Evolutionary conservation across 768 basidiomycete genomes (phyloP), one percentile per base, ranked within the genome.

Genomic region (Lentinula raphanica): DNA sequence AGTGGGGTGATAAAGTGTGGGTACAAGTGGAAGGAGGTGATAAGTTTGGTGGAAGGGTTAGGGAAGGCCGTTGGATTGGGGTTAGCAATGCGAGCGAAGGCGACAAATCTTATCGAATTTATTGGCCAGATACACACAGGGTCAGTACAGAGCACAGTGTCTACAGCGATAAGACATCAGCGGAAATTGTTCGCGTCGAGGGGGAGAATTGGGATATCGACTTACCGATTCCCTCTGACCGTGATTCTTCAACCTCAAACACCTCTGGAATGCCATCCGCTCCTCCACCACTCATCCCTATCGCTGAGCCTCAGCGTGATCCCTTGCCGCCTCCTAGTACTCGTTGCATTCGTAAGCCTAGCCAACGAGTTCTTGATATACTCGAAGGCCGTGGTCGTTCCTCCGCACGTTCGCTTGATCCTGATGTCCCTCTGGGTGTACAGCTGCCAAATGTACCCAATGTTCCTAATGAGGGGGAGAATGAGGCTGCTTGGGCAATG

Each of bases 1-100:
- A 63, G 31, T 72, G 66, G 61, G 72, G 71, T 7, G 48, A 49
- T 23, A 59, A 60, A 38, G 66, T 63, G 5, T 65, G 60, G 45
- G 61, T 66, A 9, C 53, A 46, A 5, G 31, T 62, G 27, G 46
- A 60, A 8, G 15, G 39, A 61, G 44, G 15, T 48, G 36, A 51
- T 23, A 68, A 64, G 44, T 38, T 64, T 1, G 58, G 60, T 9
- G 36, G 31, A 19, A 38, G 50, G n/a, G 60, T 54, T 13, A 35
- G 50, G n/a, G 49, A 60, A 25, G 65, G 64, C 0, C 48, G 35
- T 19, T 68, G 64, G 62, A 32, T 67, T 12, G 62, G 64, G 0
- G 51, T 62, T 42, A 64, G 62, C 49, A 23, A 54, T 3, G 32
- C 32, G 7, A 63, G 25, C 50, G 49, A 28, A 62, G 64, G 42